Evolutionary conservation across 2,329 filamentous ascomycete genomes (phyloP).

Genomic region (Colletotrichum falcatum): DNA sequence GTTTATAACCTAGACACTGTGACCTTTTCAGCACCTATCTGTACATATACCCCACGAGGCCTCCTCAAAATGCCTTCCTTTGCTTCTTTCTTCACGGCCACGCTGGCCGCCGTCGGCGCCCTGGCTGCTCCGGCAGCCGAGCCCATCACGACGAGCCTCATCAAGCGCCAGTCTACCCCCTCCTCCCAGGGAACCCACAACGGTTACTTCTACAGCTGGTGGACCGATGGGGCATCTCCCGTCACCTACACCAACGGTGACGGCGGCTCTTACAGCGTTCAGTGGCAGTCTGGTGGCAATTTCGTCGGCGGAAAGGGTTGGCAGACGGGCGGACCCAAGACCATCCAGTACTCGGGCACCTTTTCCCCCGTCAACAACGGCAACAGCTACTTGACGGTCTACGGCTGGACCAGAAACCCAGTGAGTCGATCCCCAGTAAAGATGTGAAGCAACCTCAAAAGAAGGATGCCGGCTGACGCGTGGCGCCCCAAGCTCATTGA

Average conservation of each 20-base stretch:
- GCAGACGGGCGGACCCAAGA: slow-evolving; percentile 60
- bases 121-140: slow-evolving; percentile 35
- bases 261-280: slow-evolving; percentile 57
- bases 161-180: slow-evolving; percentile 44
- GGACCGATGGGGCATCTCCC: slow-evolving; percentile 55
- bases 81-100: slow-evolving; percentile 34
- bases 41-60: slow-evolving; percentile 14
- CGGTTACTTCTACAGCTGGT: slow-evolving; percentile 59
- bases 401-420: slow-evolving; percentile 54
- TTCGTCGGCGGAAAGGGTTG: slow-evolving; percentile 70
- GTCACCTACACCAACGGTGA: slow-evolving; percentile 59
- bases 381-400: slow-evolving; percentile 53
- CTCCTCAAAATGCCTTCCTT: slow-evolving; percentile 31
- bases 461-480: neutral
- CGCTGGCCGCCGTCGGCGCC: slow-evolving; percentile 34
- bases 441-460: no score
- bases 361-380: slow-evolving; percentile 49
- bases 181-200: slow-evolving; percentile 47
- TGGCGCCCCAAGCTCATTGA: slow-evolving; percentile 21
- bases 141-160: slow-evolving; percentile 16
- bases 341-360: slow-evolving; percentile 47
- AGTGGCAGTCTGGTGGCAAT: slow-evolving; percentile 62
- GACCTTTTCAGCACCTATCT: slow-evolving; percentile 18
- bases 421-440: slow-evolving; percentile 42
- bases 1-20: slow-evolving; percentile 17